phyloP scores from a whole-genome alignment of 495 filamentous ascomycete species.

The Talaromyces thailandensis region DNA sequence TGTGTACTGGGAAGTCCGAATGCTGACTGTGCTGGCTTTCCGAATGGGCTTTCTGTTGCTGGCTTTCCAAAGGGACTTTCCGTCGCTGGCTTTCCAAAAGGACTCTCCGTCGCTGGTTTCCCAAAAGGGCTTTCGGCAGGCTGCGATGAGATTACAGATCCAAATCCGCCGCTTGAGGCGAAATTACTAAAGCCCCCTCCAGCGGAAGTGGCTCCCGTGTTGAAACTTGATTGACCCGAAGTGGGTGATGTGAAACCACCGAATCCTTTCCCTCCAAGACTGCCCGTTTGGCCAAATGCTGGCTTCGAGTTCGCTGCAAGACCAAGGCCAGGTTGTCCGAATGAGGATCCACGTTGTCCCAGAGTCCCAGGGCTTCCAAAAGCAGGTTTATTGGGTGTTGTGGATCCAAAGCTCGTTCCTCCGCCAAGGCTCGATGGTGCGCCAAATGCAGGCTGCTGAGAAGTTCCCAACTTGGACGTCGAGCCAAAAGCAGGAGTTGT shows the following conservation, averaged over 20 bases:
- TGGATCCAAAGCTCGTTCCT: slow-evolving; percentile 18
- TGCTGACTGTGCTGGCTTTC: slow-evolving; percentile 2
- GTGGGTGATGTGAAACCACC: neutral
- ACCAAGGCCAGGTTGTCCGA: slow-evolving; percentile 40
- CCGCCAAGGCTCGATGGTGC: slow-evolving; percentile 28
- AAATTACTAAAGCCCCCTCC: slow-evolving; percentile 25
- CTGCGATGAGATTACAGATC: slow-evolving; percentile 12
- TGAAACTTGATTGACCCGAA: slow-evolving; percentile 1
- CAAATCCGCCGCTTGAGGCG: slow-evolving; percentile 13
- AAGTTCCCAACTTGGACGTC: slow-evolving; percentile 9
- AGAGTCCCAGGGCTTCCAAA: slow-evolving; percentile 23
- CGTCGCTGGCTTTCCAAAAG: slow-evolving; percentile 9
- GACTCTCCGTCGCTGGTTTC: slow-evolving; percentile 1
- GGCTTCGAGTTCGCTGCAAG: slow-evolving; percentile 25
- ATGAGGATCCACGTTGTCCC: slow-evolving; percentile 17
- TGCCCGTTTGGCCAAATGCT: slow-evolving; percentile 30
- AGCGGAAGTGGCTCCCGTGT: slow-evolving; percentile 18
- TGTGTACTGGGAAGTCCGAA: slow-evolving; percentile 12
- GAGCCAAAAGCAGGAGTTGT: slow-evolving; percentile 4
- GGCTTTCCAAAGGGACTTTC: slow-evolving; percentile 22
- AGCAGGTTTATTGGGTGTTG: slow-evolving; percentile 11
- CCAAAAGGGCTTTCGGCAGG: slow-evolving; percentile 5
- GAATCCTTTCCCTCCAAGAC: slow-evolving; percentile 10
- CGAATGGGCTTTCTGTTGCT: slow-evolving; percentile 2
- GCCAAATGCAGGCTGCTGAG: slow-evolving; percentile 40